A percentile compares a stretch with the other conserved stretches of the same genome.
Conservation (phyloP, 1,284 basidiomycete species). For the Tilletia setariae region DNA sequence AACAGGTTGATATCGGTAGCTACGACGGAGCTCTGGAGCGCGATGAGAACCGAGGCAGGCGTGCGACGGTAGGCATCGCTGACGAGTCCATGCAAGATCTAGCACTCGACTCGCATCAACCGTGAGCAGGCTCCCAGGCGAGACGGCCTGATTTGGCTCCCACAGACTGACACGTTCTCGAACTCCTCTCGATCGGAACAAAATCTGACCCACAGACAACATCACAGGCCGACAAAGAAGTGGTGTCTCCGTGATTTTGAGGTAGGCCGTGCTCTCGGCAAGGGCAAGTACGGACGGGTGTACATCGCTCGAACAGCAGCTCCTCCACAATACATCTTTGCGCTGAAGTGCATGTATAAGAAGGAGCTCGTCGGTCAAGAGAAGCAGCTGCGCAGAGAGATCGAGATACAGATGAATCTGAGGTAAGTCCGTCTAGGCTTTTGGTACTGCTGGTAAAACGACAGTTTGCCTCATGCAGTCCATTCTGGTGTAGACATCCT, state of each 20-base stretch:
- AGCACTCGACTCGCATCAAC: slow-evolving; percentile 18
- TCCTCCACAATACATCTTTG: slow-evolving; percentile 72
- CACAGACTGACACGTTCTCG: no score
- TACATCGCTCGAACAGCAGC: slow-evolving; percentile 93
- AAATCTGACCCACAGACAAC: slow-evolving; percentile 14
- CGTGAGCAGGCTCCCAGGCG: no score
- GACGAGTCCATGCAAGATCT: neutral
- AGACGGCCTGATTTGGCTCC: no score
- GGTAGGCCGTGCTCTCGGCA: slow-evolving; percentile 90
- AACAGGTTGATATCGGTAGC: slow-evolving; percentile 44
- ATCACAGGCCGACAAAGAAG: slow-evolving; percentile 54
- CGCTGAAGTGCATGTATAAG: slow-evolving; percentile 96
- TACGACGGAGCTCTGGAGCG: slow-evolving; percentile 55
- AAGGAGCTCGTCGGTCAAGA: slow-evolving; percentile 73
- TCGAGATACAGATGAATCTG: slow-evolving; percentile 97
- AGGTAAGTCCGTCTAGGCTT: slow-evolving; percentile 55
- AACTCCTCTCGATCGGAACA: neutral
- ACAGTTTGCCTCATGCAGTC: neutral
- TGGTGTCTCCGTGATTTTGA: slow-evolving; percentile 85
- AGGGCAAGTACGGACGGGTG: slow-evolving; percentile 97
- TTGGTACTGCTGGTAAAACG: no score
- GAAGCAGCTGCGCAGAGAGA: slow-evolving; percentile 90
- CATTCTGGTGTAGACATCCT: slow-evolving; percentile 66
- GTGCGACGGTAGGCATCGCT: slow-evolving; percentile 22
- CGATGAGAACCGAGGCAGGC: slow-evolving; percentile 50